Evolutionary conservation across 1,284 basidiomycete species (phyloP), one percentile per base, ranked within the genome.

Genomic region (Lentinula novae-zelandiae): DNA sequence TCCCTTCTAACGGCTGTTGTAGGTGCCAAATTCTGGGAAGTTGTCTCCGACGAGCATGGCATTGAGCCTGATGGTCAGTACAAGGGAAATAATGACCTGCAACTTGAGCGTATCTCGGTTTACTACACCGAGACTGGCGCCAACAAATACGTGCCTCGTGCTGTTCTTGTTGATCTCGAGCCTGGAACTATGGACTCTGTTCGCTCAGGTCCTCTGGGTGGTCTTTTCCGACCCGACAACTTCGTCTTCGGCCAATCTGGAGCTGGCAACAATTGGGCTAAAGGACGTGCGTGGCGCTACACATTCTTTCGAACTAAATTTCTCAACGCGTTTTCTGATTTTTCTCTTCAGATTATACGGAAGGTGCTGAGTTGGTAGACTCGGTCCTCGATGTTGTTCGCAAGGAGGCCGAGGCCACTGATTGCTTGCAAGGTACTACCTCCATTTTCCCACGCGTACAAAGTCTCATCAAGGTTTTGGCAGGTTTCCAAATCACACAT

Each of bases 141-240:
- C 64, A 92, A 90, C 83, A 96, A 96, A 82, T 98, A 97, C 73
- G 96, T 98, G 72, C 96, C 96, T 68, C 94, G 95, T 75, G 95
- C 95, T 62, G 92, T 97, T 74, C 82, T 96, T 71, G 84, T 96
- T 72, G 95, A 98, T 77, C 85, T 98, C 66, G 95, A 97, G 81
- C 95, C 96, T 50, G 96, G 95, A 72, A 97, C 95, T 59, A 96
- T 97, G 94, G 95, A 97, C 78, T 92, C 93, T 66, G 88, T 96
- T 70, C 89, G 92, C 74, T 88, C 90, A 65, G 93, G 92, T 57
- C 88, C 90, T 64, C 83, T 93, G 60, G 93, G 93, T 69, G 76
- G 78, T 64, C 88, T 98, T 65, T 98, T 96, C 90, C 89, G 94
- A 66, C 95, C 95, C 54, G 95, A 97, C 81, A 97, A 96, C 76